phyloP scores from a whole-genome alignment of 2,329 filamentous ascomycete species.

The Zymoseptoria pseudotritici region DNA sequence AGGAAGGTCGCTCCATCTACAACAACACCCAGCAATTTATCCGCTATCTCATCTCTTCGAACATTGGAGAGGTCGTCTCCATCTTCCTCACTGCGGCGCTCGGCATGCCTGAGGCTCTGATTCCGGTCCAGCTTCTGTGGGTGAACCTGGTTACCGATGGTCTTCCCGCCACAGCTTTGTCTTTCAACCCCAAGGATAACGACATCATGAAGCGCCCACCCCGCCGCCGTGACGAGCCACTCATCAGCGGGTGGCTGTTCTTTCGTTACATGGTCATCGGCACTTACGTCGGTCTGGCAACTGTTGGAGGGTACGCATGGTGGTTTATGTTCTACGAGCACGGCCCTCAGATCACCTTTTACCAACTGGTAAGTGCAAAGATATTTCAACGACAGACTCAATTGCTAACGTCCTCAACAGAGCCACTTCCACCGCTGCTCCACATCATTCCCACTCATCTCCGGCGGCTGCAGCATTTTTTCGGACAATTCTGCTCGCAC shows the following conservation, averaged over 20 bases:
- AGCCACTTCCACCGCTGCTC: slow-evolving; percentile 92
- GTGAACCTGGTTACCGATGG: slow-evolving; percentile 98
- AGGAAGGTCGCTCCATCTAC: slow-evolving; percentile 96
- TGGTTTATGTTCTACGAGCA: slow-evolving; percentile 96
- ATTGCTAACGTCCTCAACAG: slow-evolving; percentile 26
- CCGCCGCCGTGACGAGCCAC: slow-evolving; percentile 81
- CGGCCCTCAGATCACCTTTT: slow-evolving; percentile 86
- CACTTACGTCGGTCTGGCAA: slow-evolving; percentile 87
- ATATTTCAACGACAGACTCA: neutral
- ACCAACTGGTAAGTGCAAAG: slow-evolving; percentile 57
- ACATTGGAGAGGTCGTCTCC: slow-evolving; percentile 97
- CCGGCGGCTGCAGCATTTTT: slow-evolving; percentile 77
- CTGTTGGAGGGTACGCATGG: slow-evolving; percentile 97
- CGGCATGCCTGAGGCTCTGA: slow-evolving; percentile 94
- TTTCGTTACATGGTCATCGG: slow-evolving; percentile 96
- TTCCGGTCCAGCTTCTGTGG: slow-evolving; percentile 96
- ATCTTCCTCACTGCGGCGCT: slow-evolving; percentile 96
- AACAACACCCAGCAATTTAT: slow-evolving; percentile 99
- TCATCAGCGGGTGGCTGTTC: slow-evolving; percentile 94
- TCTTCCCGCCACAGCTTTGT: slow-evolving; percentile 88
- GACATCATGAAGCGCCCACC: slow-evolving; percentile 94
- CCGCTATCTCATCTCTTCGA: slow-evolving; percentile 96
- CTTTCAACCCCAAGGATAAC: slow-evolving; percentile 97
- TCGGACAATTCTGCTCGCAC: slow-evolving; percentile 75
- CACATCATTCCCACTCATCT: slow-evolving; percentile 71